Base-by-base conservation (phyloP, 441 rosid species). In the Sinapis alba region DNA sequence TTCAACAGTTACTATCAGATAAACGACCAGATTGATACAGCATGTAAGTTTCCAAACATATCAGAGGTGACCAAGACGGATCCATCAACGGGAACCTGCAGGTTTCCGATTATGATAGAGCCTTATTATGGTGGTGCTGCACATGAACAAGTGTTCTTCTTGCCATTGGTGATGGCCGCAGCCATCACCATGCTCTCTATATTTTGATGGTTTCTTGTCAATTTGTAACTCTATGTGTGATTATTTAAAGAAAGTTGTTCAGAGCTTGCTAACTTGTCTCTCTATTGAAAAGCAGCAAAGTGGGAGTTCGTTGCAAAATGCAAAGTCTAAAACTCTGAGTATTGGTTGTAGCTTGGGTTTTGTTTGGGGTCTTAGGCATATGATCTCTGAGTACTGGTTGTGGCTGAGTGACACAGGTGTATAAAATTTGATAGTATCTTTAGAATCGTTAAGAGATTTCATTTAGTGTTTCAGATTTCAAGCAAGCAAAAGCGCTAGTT, bases 1-100 rank as follows among this genome's bases (percentile, higher is more conserved):
- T 89, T 90, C 60, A 92, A 94, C 62, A 94, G 98, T 85, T 94
- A 89, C 77, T 94, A 78, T 84, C 99, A 94, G 90, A 86, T 36
- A 21, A 73, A 89, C 18, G 83, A 92, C 79, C 99, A 94, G 84
- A 76, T 74, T 1, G 98, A 92, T 4, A 65, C 8, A 1, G 97
- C 99, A 4, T 90, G 98, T 84, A 85, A 85, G 82, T 94, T 94
- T 72, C 79, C 91, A 8, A 88, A 90, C 74, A 62, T 92, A 45
- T 82, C 92, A 2, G 84, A 79, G n/a, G 78, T 87, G 78, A 88
- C 91, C 0, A 88, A 75, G 81, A 38, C 78, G 0, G 81, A 92
- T 82, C 99, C 99, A 6, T 78, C 98, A 0, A 71, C 36, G 5
- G 91, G 83, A 50, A 85, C 28, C 63, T 94, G 99, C 82, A 76